Percentiles rank a stretch among this genome's conserved stretches.
Evolutionary conservation across 2,329 filamentous ascomycete species (phyloP).

Genomic region (Penicillium oxalicum): DNA sequence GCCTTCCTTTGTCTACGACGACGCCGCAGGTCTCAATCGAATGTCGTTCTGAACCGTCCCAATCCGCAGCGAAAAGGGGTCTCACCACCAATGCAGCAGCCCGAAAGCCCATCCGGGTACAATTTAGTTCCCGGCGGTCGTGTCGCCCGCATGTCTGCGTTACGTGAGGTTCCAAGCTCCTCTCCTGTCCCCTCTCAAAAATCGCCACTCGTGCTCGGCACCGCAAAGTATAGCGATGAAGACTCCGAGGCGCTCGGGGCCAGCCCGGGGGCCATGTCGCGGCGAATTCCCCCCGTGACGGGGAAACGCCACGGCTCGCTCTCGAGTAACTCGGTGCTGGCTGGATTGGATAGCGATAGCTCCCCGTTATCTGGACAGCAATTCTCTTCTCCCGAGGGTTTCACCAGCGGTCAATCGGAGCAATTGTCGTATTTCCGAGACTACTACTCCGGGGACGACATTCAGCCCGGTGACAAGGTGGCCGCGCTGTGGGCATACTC

Average conservation of each 20-base stretch:
- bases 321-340: conserved; percentile 74
- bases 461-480: conserved; percentile 84
- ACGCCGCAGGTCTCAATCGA: conserved; percentile 56
- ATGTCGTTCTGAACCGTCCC: conserved; percentile 84
- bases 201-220: conserved; percentile 44
- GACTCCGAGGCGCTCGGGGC: conserved; percentile 64
- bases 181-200: conserved; percentile 52
- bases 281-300: conserved; percentile 40
- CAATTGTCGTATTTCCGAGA: conserved; percentile 96
- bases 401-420: conserved; percentile 87
- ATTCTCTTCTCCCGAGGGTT: conserved; percentile 76
- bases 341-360: conserved; percentile 56
- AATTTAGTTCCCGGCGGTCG: conserved; percentile 78
- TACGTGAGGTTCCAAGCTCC: conserved; percentile 68
- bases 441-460: conserved; percentile 96
- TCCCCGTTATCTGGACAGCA: conserved; percentile 66
- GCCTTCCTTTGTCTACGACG: conserved; percentile 49
- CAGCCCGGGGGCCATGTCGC: conserved; percentile 64
- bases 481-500: conserved; percentile 95
- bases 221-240: conserved; percentile 46
- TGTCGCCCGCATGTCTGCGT: conserved; percentile 90
- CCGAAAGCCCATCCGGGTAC: conserved; percentile 44
- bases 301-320: conserved; percentile 78
- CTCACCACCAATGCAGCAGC: conserved; percentile 40
- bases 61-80: conserved; percentile 53